Conservation (phyloP, 306 rosid species). For the Abrus pulchellus region DNA sequence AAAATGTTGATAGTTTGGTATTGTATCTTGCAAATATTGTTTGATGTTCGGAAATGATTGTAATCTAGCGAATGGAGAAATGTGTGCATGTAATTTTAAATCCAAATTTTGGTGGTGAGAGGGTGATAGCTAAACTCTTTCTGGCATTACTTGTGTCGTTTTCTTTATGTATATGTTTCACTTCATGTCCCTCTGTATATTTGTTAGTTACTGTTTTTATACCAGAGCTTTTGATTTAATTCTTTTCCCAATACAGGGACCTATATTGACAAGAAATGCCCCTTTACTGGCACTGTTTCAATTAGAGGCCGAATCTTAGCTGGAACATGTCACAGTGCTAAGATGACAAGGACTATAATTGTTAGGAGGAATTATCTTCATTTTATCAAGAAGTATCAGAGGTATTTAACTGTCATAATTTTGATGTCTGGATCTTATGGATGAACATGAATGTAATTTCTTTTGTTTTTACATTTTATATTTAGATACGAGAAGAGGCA, state of each 20-base stretch:
- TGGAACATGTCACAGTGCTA: slow-evolving; percentile 92
- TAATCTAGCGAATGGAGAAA: too few relatives aligned
- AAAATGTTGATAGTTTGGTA: neutral
- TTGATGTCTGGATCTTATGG: neutral
- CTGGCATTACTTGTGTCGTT: neutral
- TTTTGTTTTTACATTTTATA: neutral
- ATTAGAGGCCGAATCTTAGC: slow-evolving; percentile 82
- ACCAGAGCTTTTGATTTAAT: neutral
- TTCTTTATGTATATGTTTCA: neutral
- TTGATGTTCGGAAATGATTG: neutral
- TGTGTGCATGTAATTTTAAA: too few relatives aligned
- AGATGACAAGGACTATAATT: slow-evolving; percentile 82
- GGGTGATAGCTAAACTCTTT: neutral
- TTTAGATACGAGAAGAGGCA: slow-evolving; percentile 86
- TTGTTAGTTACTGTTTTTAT: too few relatives aligned
- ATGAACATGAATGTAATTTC: neutral
- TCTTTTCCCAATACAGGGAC: slow-evolving; percentile 55
- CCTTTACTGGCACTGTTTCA: slow-evolving; percentile 81
- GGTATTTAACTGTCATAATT: slow-evolving; percentile 44
- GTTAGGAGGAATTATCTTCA: slow-evolving; percentile 85
- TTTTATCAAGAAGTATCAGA: slow-evolving; percentile 81
- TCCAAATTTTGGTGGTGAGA: neutral
- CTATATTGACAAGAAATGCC: slow-evolving; percentile 88
- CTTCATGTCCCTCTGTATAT: neutral
- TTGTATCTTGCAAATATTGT: neutral